Conservation (phyloP, 495 filamentous ascomycete species). For the Friedmanniomyces endolithicus region DNA sequence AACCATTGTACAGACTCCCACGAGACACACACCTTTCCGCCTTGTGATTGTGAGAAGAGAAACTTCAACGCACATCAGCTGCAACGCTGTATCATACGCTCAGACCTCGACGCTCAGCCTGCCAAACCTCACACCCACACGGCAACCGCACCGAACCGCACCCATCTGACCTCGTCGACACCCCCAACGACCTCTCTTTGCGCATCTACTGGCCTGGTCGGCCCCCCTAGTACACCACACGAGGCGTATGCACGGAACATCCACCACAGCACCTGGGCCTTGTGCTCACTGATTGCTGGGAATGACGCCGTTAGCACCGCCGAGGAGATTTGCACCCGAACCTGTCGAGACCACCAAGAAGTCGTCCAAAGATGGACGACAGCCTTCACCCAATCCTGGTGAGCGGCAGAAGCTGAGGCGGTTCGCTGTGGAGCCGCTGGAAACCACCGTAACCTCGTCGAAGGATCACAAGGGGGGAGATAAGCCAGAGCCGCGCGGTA, state of each 20-base stretch:
- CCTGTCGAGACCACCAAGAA: conserved; percentile 26
- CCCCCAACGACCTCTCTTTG: background rate
- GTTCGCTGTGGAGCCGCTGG: conserved; percentile 48
- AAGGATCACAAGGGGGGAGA: conserved; percentile 18
- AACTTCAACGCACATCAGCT: background rate
- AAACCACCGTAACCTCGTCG: conserved; percentile 43
- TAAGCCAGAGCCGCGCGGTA: conserved; percentile 34
- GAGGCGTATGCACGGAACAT: conserved; percentile 7
- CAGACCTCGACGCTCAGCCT: background rate
- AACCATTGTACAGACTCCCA: too few relatives aligned
- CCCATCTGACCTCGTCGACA: background rate
- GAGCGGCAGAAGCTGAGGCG: conserved; percentile 25
- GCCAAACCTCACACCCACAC: background rate
- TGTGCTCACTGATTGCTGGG: background rate
- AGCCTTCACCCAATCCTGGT: background rate
- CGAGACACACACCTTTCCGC: too few relatives aligned
- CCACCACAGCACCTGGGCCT: background rate
- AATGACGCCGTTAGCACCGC: conserved; percentile 11
- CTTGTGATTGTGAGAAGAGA: background rate
- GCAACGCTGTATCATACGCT: background rate
- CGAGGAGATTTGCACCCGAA: conserved; percentile 23
- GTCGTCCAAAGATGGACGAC: conserved; percentile 20
- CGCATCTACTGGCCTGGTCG: conserved; percentile 15
- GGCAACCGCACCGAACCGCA: background rate
- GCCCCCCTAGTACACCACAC: conserved; percentile 1